These are phyloP conservation scores for Candida ortonii DNA, from an alignment of 805 yeast genomes.

Conservation along the genomic window DNA sequence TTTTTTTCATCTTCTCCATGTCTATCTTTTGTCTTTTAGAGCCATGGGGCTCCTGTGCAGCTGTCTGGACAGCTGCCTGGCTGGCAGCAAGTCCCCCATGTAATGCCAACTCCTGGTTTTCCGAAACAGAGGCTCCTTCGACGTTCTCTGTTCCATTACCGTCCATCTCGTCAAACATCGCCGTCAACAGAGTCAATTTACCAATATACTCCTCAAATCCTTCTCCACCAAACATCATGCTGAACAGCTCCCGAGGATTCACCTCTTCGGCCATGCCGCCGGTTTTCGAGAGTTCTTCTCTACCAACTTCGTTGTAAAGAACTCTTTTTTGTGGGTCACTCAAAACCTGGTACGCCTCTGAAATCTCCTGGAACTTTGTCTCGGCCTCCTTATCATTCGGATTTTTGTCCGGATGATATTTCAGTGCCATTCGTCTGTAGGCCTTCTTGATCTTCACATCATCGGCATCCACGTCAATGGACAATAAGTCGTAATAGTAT, in stretches of 20 bases:
- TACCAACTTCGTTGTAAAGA: slow-evolving; percentile 73
- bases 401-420: slow-evolving; percentile 79
- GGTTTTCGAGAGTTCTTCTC: slow-evolving; percentile 44
- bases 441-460: slow-evolving; percentile 74
- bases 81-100: slow-evolving; percentile 5
- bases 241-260: slow-evolving; percentile 70
- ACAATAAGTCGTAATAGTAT: slow-evolving; percentile 66
- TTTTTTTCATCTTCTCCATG: slow-evolving; percentile 28
- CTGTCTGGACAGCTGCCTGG: neutral
- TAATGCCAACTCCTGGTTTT: slow-evolving; percentile 14
- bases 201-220: slow-evolving; percentile 87
- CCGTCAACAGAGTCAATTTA: slow-evolving; percentile 74
- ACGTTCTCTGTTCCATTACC: slow-evolving; percentile 28
- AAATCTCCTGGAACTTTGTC: slow-evolving; percentile 57
- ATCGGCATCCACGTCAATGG: slow-evolving; percentile 54
- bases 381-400: slow-evolving; percentile 76
- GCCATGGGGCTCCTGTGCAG: neutral
- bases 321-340: slow-evolving; percentile 61
- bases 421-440: slow-evolving; percentile 71
- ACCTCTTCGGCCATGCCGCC: slow-evolving; percentile 64
- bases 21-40: slow-evolving; percentile 21
- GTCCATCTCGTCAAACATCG: slow-evolving; percentile 49
- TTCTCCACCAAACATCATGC: slow-evolving; percentile 82
- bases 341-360: slow-evolving; percentile 76
- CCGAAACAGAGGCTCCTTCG: slow-evolving; percentile 19